Evolutionary conservation across 495 filamentous ascomycete genomes (phyloP), one percentile per base, ranked within the genome.

Genomic region (Hypoxylon fragiforme): DNA sequence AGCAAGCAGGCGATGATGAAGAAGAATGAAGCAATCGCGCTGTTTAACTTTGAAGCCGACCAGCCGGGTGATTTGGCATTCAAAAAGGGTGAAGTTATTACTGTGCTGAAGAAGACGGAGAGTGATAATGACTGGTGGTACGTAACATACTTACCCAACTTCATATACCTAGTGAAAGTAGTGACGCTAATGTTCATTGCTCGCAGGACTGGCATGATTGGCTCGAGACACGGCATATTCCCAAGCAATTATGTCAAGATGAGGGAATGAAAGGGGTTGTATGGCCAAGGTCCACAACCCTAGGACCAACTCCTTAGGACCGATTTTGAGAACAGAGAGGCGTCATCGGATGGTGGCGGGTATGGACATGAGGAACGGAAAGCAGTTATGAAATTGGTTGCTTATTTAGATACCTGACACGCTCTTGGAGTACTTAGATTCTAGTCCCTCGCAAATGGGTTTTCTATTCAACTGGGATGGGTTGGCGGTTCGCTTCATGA

Each of bases 81-180:
- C 77, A 95, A 95, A 77, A 97, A 98, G 77, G 94, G 94, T 14
- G 94, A 98, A 26, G 73, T 97, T 41, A 96, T 98, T 57, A 97
- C 92, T n/a, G 94, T 98, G 48, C 71, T 92, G 14, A 97, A 98
- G 75, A 87, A 89, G 67, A 97, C 94, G n/a, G 90, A 98, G 0
- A 91, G 82, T 56, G 87, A 87, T 53, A 85, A 84, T 7, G 91
- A 96, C 69, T 95, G 92, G 83, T 97, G 91, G 91, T 89, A 75
- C 64, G 79, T 77, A 21, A n/a, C n/a, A n/a, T n/a, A n/a, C n/a
- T n/a, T n/a, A n/a, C n/a, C n/a, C 13, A 40, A 46, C 7, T 8
- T 31, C 6, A 26, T 28, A n/a, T 15, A 8, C 20, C n/a, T 34
- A 44, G 8, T 1, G n/a, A n/a, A 7, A 6, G 3, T 3, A 14